These are phyloP conservation scores for Fusarium nurragi DNA, from an alignment of 2,329 filamentous ascomycete species.

Conservation along the genomic window DNA sequence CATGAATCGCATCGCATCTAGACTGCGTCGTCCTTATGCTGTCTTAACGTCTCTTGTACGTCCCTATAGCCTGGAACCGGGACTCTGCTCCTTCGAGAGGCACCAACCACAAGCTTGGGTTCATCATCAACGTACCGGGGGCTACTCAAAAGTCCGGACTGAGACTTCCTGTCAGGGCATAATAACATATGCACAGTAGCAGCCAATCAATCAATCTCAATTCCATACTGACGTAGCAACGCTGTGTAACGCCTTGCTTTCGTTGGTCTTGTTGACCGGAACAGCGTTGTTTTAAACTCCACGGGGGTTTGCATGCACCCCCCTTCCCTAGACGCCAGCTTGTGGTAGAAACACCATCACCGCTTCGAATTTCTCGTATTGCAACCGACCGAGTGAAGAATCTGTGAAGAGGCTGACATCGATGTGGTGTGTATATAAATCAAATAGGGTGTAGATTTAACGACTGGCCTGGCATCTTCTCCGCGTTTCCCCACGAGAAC, in stretches of 20 bases:
- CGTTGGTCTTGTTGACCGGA: neutral
- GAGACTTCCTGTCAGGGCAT: too few relatives aligned
- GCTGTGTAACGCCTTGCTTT: neutral
- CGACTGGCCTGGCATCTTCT: neutral
- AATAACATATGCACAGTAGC: too few relatives aligned
- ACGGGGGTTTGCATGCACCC: too few relatives aligned
- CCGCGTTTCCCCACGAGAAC: conserved; percentile 34
- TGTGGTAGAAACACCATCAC: conserved; percentile 5
- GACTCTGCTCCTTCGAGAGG: neutral
- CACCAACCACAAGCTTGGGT: neutral
- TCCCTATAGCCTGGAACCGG: neutral
- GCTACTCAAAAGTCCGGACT: too few relatives aligned
- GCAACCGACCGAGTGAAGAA: neutral
- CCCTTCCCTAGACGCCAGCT: neutral
- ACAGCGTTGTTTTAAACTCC: neutral
- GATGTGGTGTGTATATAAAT: neutral
- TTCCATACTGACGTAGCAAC: too few relatives aligned
- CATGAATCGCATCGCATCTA: conserved; percentile 9
- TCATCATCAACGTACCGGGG: too few relatives aligned
- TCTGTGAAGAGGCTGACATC: neutral
- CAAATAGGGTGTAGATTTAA: conserved; percentile 7
- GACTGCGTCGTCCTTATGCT: neutral
- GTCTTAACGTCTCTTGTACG: neutral
- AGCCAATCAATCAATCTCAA: too few relatives aligned
- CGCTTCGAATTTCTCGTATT: conserved; percentile 8